Base-by-base conservation (phyloP, 805 yeast species). In the Yueomyces sinensis region DNA sequence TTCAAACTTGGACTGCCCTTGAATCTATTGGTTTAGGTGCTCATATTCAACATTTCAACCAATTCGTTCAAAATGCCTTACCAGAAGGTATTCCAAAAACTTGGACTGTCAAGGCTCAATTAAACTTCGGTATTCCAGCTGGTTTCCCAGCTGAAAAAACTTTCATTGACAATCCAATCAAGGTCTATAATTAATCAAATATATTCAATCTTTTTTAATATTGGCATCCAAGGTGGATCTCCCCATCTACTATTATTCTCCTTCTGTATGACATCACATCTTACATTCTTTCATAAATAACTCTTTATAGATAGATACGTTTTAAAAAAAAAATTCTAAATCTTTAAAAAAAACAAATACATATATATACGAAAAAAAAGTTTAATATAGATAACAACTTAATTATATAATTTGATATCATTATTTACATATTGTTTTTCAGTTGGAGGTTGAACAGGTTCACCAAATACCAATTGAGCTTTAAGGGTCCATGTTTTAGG, bases 31-130 rank as follows among this genome's bases (percentile, higher is more conserved):
- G 68, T 32, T 48, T 68, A 30, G 74, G 74, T 41, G 70, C 62
- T 41, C 68, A 66, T 44, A 57, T 70, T 43, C 76, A 70, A 54
- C 75, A 70, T 52, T 70, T 63, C 62, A 66, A 65, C 50, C 66
- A 61, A 32, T 54, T 56, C 32, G 63, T 70, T 33, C 56, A 58
- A 42, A 61, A 48, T 28, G 63, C 62, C 33, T 41, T 62, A 42
- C 56, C 60, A 41, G 48, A 45, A 30, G 51, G 57, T 32, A 54
- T 64, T 20, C 72, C 72, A 37, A 50, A 46, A 32, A 46, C 52
- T 32, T 68, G 72, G 70, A 52, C 48, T 25, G 64, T 68, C 33
- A 63, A 59, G 38, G 63, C 72, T 29, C 74, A 70, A 54, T 57
- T 70, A 44, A 69, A 63, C 28, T 70, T 70, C 40, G 75, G 75